Base-by-base conservation (phyloP, 2,329 filamentous ascomycete genomes). In the Hypoxylon sp. region DNA sequence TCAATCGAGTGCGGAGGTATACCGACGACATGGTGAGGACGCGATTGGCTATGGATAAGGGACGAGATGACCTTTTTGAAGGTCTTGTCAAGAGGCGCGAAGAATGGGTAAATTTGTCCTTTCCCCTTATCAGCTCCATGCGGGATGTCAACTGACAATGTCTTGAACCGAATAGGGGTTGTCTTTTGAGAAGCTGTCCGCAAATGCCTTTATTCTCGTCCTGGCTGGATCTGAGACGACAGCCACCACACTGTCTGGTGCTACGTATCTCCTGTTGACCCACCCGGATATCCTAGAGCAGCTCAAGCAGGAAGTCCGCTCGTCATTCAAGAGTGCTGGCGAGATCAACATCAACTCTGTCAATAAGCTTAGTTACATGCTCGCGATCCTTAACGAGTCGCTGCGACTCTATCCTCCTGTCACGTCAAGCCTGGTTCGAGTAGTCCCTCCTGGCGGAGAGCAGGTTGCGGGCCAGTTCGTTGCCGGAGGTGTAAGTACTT, bases 381-480 rank as follows among this genome's bases (percentile, higher is more conserved):
- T 77, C 11, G 81, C 80, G 3, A 72, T 75, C 36, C 73, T 83
- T n/a, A 76, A 82, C 22, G 82, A 84, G 68, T 70, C 75, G 8
- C 67, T 83, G 14, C 76, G 82, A 3, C 70, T 82, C 33, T 83
- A 81, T 59, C 80, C 81, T 16, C 74, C 74, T 6, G 71, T 76
- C 0, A 67, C 70, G 1, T 66, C 71, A 0, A 66, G 69, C 2
- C 55, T 76, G 4, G 71, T 72, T 20, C 67, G 75, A 16, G 18
- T 16, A 11, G 68, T 72, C 2, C 72, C 73, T 5, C 48, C 46
- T 5, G 71, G 65, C 16, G 74, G 74, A 22, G 63, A 61, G 3
- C 42, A 65, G 5, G 64, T 76, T 46, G 71, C 71, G 14, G 74
- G 71, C 2, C 67, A 69, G n/a, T 73, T 62, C 40, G 64, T 72